Percentiles rank a stretch among this genome's conserved stretches.
Evolutionary conservation across 257 asterid species (phyloP).

Genomic region (Anisodus tanguticus): DNA sequence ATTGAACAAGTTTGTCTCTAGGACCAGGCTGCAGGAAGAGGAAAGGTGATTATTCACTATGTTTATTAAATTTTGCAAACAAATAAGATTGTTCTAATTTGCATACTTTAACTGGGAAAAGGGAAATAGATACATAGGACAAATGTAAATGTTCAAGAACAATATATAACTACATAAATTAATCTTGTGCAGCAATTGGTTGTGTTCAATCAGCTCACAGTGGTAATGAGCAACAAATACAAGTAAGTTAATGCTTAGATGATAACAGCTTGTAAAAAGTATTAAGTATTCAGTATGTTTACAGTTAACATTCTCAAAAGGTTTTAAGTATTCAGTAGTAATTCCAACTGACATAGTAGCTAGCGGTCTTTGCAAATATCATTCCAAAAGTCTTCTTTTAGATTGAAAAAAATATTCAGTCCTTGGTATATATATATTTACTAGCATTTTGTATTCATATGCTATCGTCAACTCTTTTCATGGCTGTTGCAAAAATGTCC

Average conservation of each 20-base stretch:
- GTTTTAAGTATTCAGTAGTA: background rate
- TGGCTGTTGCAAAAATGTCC: background rate
- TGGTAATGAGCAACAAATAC: background rate
- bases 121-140: background rate
- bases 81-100: constrained; percentile 1
- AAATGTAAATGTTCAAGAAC: background rate
- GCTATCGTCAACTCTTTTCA: background rate
- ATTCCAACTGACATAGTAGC: background rate
- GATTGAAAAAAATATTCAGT: constrained; percentile 11
- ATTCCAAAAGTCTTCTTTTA: background rate
- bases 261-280: background rate
- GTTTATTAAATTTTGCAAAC: background rate
- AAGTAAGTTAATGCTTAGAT: background rate
- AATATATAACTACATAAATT: background rate
- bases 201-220: constrained; percentile 8
- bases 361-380: background rate
- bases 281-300: background rate
- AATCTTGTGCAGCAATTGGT: background rate
- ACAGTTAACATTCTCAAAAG: background rate
- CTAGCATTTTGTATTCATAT: background rate
- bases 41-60: background rate
- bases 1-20: constrained; percentile 66
- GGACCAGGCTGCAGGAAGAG: constrained; percentile 82
- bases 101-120: background rate
- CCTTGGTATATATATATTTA: background rate